Evolutionary conservation across 768 basidiomycete genomes (phyloP).

Genomic region (Mycena sanguinolenta): DNA sequence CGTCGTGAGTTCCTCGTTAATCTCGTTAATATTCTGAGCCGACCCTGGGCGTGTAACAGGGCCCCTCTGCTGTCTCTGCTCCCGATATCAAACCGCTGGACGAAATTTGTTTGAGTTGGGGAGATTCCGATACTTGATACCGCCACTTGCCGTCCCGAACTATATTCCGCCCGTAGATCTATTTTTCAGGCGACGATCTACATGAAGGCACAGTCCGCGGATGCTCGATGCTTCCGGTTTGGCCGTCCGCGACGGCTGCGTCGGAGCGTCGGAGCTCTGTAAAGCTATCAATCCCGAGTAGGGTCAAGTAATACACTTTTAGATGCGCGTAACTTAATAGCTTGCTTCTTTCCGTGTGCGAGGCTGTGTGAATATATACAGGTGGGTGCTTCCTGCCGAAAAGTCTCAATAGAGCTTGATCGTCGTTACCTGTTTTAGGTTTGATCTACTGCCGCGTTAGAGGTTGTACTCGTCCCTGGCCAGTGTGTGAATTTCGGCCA

Average conservation of each 20-base stretch:
- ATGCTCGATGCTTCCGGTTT: background rate
- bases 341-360: too few species aligned
- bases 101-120: constrained; percentile 37
- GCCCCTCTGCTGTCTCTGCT: background rate
- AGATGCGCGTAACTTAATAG: background rate
- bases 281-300: background rate
- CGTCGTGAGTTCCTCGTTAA: background rate
- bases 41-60: constrained; percentile 3
- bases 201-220: too few species aligned
- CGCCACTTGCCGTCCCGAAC: background rate
- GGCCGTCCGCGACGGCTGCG: background rate
- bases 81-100: constrained; percentile 26
- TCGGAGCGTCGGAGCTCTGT: background rate
- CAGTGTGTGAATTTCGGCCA: too few species aligned
- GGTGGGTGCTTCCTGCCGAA: background rate
- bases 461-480: too few species aligned
- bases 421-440: background rate
- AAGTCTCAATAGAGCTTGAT: background rate
- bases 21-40: background rate
- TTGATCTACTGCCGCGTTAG: background rate
- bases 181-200: background rate
- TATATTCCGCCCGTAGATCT: background rate
- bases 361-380: background rate
- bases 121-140: constrained; percentile 23
- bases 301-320: background rate